phyloP scores from a whole-genome alignment of 2,329 filamentous ascomycete species.

The Colletotrichum lentis region DNA sequence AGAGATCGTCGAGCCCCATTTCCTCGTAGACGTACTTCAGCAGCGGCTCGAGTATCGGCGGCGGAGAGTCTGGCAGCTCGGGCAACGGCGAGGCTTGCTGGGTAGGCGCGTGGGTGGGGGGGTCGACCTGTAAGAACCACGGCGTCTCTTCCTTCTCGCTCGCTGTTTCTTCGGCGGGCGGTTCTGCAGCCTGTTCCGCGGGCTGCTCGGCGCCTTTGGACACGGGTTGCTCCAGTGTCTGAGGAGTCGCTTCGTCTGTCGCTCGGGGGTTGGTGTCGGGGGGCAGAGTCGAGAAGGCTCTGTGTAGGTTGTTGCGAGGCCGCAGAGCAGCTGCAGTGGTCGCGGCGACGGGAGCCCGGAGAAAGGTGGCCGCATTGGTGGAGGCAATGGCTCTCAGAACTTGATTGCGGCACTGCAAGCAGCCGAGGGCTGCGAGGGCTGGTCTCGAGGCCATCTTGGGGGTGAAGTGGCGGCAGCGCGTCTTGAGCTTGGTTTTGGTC shows the following conservation, averaged over 20 bases:
- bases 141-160: constrained; percentile 57
- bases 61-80: constrained; percentile 71
- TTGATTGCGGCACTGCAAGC: constrained; percentile 42
- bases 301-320: constrained; percentile 39
- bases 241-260: background rate
- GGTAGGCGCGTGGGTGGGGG: constrained; percentile 60
- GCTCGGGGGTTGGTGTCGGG: background rate
- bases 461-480: background rate
- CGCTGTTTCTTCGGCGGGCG: constrained; percentile 17
- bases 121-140: constrained; percentile 87
- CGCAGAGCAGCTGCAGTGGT: constrained; percentile 4
- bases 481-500: background rate
- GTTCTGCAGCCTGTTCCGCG: too few species aligned
- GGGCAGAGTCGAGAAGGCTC: constrained; percentile 41
- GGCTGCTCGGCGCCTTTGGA: background rate
- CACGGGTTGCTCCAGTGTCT: background rate
- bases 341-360: constrained; percentile 14
- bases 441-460: constrained; percentile 41
- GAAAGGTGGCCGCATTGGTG: constrained; percentile 17
- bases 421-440: constrained; percentile 41
- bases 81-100: constrained; percentile 60
- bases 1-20: constrained; percentile 83
- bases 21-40: constrained; percentile 83
- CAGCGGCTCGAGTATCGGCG: constrained; percentile 74
- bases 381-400: constrained; percentile 41